Conservation (phyloP, 2,329 filamentous ascomycete genomes). For the Colletotrichum sidae region DNA sequence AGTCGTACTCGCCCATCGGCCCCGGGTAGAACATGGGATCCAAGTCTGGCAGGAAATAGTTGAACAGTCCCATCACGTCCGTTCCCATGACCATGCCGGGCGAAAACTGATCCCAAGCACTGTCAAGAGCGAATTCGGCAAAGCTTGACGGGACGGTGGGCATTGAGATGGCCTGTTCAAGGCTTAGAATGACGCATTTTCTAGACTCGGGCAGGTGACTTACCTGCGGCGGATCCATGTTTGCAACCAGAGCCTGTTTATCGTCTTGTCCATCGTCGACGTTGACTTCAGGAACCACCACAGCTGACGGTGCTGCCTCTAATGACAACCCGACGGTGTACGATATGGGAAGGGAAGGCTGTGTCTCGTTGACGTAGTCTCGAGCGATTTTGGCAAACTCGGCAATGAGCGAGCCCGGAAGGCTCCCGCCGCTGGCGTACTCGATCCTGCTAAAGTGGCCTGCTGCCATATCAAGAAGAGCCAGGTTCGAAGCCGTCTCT, state of each 20-base stretch:
- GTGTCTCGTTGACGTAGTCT: slow-evolving; percentile 49
- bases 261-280: too few species aligned
- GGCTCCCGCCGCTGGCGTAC: slow-evolving; percentile 48
- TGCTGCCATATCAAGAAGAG: slow-evolving; percentile 53
- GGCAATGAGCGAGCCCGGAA: slow-evolving; percentile 51
- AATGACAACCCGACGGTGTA: neutral
- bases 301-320: neutral
- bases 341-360: slow-evolving; percentile 3
- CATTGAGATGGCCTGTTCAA: neutral
- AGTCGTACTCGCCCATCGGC: slow-evolving; percentile 6
- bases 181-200: neutral
- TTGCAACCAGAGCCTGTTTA: too few species aligned
- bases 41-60: slow-evolving; percentile 40
- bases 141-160: slow-evolving; percentile 15
- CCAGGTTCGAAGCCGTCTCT: slow-evolving; percentile 50
- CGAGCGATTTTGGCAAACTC: slow-evolving; percentile 56
- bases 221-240: too few species aligned
- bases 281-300: neutral
- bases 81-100: slow-evolving; percentile 37
- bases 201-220: too few species aligned
- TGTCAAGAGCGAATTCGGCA: slow-evolving; percentile 37
- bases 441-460: slow-evolving; percentile 57
- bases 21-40: slow-evolving; percentile 40
- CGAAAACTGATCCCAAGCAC: slow-evolving; percentile 13
- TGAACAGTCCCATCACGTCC: slow-evolving; percentile 44